phyloP scores from a whole-genome alignment of 1,284 basidiomycete species.

The Porogramme epimiltina region DNA sequence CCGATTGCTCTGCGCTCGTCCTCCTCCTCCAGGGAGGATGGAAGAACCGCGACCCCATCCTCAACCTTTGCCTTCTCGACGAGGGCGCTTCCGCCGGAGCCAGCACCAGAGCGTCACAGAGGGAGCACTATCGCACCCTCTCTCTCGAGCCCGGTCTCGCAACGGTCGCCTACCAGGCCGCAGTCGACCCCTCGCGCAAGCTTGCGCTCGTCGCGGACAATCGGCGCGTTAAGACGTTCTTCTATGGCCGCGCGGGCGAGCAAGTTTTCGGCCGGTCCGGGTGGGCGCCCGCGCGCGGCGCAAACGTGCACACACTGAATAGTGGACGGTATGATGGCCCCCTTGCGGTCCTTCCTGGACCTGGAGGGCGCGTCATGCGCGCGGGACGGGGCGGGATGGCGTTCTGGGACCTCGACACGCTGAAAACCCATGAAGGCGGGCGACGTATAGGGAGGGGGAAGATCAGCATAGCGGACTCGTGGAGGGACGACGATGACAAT shows the following conservation, averaged over 20 bases:
- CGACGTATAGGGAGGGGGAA: conserved; percentile 10
- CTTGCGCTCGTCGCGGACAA: conserved; percentile 22
- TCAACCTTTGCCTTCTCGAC: conserved; percentile 29
- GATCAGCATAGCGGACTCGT: conserved; percentile 22
- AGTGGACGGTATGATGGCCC: conserved; percentile 29
- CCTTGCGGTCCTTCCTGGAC: conserved; percentile 26
- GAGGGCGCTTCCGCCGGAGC: conserved; percentile 6
- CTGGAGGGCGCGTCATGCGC: conserved; percentile 29
- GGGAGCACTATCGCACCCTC: conserved; percentile 1
- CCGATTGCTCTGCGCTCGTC: conserved; percentile 27
- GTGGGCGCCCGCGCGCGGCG: conserved; percentile 10
- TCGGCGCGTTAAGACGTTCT: conserved; percentile 25
- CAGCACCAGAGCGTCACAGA: background rate
- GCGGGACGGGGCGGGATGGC: conserved; percentile 33
- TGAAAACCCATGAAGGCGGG: conserved; percentile 30
- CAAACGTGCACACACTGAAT: conserved; percentile 34
- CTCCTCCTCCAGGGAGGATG: conserved; percentile 32
- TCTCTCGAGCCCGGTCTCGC: conserved; percentile 2
- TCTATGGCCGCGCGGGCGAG: conserved; percentile 6
- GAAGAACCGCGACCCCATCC: conserved; percentile 34
- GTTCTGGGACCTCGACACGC: conserved; percentile 35
- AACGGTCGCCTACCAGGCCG: conserved; percentile 3
- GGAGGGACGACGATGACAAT: conserved; percentile 28
- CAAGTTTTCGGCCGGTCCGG: conserved; percentile 1
- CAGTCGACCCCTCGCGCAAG: conserved; percentile 11